Evolutionary conservation across 371 early-diverging fungal species (phyloP).

Genomic region (Actinomucor elegans): DNA sequence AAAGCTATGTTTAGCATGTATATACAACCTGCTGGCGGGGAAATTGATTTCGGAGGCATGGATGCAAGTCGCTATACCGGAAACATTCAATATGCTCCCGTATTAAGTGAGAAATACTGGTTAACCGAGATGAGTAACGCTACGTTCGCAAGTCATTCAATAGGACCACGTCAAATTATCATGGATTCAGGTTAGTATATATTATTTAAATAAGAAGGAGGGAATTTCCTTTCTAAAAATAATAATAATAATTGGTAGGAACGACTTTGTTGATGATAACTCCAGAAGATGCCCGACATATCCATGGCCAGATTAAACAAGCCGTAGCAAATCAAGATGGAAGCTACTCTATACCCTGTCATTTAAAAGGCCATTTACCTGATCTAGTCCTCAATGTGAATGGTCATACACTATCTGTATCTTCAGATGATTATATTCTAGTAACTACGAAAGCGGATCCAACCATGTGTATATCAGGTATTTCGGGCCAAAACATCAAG

Average conservation of each 20-base stretch:
- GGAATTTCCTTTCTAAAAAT: neutral
- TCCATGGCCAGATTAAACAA: constrained; percentile 63
- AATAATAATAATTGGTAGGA: constrained; percentile 37
- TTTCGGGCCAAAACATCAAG: constrained; percentile 44
- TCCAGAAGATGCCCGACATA: constrained; percentile 59
- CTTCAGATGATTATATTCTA: constrained; percentile 63
- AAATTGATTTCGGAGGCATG: constrained; percentile 68
- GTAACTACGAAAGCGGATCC: constrained; percentile 32
- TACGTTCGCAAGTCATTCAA: constrained; percentile 34
- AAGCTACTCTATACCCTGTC: constrained; percentile 51
- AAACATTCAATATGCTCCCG: constrained; percentile 61
- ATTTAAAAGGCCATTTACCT: constrained; percentile 43
- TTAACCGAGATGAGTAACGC: constrained; percentile 62
- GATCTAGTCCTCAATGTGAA: constrained; percentile 47
- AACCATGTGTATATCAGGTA: constrained; percentile 69
- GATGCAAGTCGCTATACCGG: constrained; percentile 51
- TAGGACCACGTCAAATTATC: constrained; percentile 38
- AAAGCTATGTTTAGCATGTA: constrained; percentile 69
- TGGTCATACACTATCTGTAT: constrained; percentile 50
- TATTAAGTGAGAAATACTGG: constrained; percentile 75
- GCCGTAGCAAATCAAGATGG: constrained; percentile 54
- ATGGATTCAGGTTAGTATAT: constrained; percentile 48
- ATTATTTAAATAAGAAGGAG: no score
- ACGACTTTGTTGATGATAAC: constrained; percentile 72
- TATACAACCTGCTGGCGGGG: constrained; percentile 52